phyloP scores from a whole-genome alignment of 2,329 filamentous ascomycete species.

The Neocucurbitaria cava region DNA sequence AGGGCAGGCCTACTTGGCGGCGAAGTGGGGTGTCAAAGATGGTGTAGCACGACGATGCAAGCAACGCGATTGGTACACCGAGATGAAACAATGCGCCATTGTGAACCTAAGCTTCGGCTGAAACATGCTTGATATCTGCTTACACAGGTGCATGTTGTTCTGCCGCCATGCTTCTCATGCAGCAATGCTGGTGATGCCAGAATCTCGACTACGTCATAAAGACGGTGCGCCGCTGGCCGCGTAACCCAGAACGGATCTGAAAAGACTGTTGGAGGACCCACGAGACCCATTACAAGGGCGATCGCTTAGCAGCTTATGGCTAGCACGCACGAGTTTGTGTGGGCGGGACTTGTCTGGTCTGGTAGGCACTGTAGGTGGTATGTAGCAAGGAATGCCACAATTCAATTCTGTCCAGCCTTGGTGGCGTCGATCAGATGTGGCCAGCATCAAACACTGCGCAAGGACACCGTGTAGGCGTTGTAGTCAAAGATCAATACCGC shows the following conservation, averaged over 20 bases:
- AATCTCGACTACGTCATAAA: not conserved
- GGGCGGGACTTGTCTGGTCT: not conserved
- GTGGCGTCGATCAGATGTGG: not conserved
- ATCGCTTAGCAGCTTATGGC: not conserved
- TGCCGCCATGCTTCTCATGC: not conserved
- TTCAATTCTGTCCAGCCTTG: not conserved
- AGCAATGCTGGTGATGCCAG: too few relatives aligned
- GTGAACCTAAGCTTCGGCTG: not conserved
- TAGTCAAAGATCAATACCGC: not conserved
- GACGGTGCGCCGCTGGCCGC: not conserved
- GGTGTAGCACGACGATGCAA: slow-evolving; percentile 4
- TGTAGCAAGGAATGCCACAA: not conserved
- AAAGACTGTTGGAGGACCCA: not conserved
- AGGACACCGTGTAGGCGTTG: not conserved
- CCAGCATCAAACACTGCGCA: not conserved
- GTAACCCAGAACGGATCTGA: not conserved
- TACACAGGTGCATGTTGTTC: too few relatives aligned
- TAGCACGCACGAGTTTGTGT: not conserved
- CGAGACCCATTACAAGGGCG: not conserved
- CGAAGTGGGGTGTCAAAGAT: slow-evolving; percentile 5
- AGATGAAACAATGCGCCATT: slow-evolving; percentile 1
- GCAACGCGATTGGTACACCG: not conserved
- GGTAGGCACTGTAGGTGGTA: too few relatives aligned
- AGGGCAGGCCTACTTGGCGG: slow-evolving; percentile 6
- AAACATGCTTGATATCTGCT: not conserved